Base-by-base conservation (phyloP, 495 filamentous ascomycete species). In the Melanomma pulvis-pyrius region DNA sequence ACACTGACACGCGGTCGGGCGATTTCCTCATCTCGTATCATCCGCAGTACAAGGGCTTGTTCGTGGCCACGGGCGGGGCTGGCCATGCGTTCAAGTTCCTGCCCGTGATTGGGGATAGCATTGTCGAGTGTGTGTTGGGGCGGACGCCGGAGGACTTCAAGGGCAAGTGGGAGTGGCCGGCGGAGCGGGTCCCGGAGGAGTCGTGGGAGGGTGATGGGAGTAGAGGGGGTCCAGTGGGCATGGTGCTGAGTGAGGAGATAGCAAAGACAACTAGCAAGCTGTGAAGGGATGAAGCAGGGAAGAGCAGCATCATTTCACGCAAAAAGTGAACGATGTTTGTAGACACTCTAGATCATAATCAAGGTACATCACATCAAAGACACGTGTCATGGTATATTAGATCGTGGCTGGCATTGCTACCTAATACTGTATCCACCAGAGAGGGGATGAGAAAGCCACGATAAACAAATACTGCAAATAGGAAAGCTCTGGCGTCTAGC, bases 201-300 rank as follows among this genome's bases (percentile, higher is more conserved):
- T 74, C 81, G 29, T 82, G 78, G 55, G 88, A 84, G 2, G 81
- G 86, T 65, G 92, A 96, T 77, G 88, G 87, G 39, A 88, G 82
- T 73, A 74, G 88, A 60, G 85, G 85, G 0, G 88, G 89, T 2
- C 65, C 67, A 26, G 79, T 78, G 48, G 83, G 85, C 2, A 74
- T 88, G 61, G 72, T 82, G 22, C 73, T 90, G 62, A 77, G 75
- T n/a, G 79, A 82, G 0, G 83, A 84, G 67, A 58, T 85, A 70
- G 72, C 44, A 8, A 83, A 77, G 73, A 56, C 57, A 47, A 28
- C 7, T 63, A 70, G 63, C 30, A 62, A 46, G 59, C 28, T 67
- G 30, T 67, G 21, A 46, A 47, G 46, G 48, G 22, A 52, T 8
- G 50, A 26, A 47, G 17, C 2, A 15, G 17, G 39, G 4, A 44